These are phyloP conservation scores for Teratosphaeria zuluensis DNA, from an alignment of 2,329 filamentous ascomycete species.

Conservation along the genomic window DNA sequence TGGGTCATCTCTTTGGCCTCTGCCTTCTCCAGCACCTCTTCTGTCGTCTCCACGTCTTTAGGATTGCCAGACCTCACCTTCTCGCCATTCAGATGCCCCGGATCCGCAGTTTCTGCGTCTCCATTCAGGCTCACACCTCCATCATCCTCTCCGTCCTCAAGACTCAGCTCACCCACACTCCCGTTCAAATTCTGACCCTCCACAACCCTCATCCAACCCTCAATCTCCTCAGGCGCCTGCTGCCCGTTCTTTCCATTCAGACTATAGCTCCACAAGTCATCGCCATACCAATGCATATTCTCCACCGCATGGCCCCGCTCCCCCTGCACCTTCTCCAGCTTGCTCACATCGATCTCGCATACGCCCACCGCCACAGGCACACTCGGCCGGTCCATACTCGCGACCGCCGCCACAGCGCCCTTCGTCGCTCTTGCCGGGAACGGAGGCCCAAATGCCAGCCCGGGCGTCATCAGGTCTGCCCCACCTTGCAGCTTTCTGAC, in stretches of 20 bases:
- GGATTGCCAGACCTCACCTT: slow-evolving; percentile 13
- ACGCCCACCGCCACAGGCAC: slow-evolving; percentile 55
- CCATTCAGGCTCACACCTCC: slow-evolving; percentile 29
- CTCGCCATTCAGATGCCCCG: slow-evolving; percentile 8
- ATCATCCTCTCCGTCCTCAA: slow-evolving; percentile 32
- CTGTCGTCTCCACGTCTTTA: slow-evolving; percentile 9
- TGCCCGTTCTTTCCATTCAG: slow-evolving; percentile 43
- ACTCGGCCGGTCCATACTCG: slow-evolving; percentile 47
- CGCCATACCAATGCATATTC: slow-evolving; percentile 57
- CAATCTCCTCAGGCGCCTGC: slow-evolving; percentile 43
- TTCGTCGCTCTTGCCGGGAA: slow-evolving; percentile 51
- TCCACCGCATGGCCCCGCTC: slow-evolving; percentile 55
- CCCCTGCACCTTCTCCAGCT: slow-evolving; percentile 46
- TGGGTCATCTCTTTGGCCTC: slow-evolving; percentile 38
- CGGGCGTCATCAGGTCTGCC: slow-evolving; percentile 61
- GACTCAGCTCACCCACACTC: slow-evolving; percentile 29
- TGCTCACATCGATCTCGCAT: slow-evolving; percentile 54
- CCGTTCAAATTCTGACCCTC: slow-evolving; percentile 7
- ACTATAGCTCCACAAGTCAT: slow-evolving; percentile 60
- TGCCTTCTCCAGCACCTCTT: slow-evolving; percentile 16
- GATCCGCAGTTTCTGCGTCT: neutral
- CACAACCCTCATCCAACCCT: slow-evolving; percentile 39
- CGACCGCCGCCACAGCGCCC: slow-evolving; percentile 54
- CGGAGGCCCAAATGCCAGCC: slow-evolving; percentile 53
- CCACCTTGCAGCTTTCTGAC: slow-evolving; percentile 55